Evolutionary conservation across 108 stramenopile species (phyloP).

Genomic region (Skeletonema grethae): DNA sequence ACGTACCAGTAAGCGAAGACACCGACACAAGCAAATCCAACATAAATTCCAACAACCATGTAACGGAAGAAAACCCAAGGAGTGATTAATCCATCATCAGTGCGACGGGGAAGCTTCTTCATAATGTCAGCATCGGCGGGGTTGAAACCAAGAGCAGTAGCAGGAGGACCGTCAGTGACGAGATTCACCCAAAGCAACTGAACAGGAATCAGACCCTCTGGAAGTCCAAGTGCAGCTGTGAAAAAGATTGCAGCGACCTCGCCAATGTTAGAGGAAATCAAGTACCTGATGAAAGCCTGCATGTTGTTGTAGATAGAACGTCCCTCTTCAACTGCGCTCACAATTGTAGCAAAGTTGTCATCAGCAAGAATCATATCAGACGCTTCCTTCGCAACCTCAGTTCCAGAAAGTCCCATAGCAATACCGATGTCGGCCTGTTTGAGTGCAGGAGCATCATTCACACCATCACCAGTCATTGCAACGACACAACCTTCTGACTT

Average conservation of each 20-base stretch:
- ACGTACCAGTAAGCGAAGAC: constrained; percentile 88
- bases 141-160: constrained; percentile 98
- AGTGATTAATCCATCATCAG: constrained; percentile 96
- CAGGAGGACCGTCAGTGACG: constrained; percentile 98
- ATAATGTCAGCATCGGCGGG: constrained; percentile 82
- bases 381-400: constrained; percentile 98
- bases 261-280: constrained; percentile 97
- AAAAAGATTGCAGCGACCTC: constrained; percentile 97
- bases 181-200: constrained; percentile 99
- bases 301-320: constrained; percentile 98
- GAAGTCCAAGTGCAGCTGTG: constrained; percentile 89
- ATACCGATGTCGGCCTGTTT: constrained; percentile 92
- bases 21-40: constrained; percentile 94
- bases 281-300: constrained; percentile 98
- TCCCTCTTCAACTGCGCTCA: constrained; percentile 97
- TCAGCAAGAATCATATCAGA: constrained; percentile 99
- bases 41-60: constrained; percentile 92
- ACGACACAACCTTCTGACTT: constrained; percentile 76
- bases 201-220: constrained; percentile 96
- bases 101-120: constrained; percentile 79
- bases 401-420: constrained; percentile 96
- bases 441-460: constrained; percentile 96
- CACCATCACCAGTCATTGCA: constrained; percentile 96
- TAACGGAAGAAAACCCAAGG: constrained; percentile 95
- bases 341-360: constrained; percentile 99